A percentile compares a stretch with the other conserved stretches of the same genome.
Conservation (phyloP, 139 green algal genomes). For the Haematococcus lacustris region DNA sequence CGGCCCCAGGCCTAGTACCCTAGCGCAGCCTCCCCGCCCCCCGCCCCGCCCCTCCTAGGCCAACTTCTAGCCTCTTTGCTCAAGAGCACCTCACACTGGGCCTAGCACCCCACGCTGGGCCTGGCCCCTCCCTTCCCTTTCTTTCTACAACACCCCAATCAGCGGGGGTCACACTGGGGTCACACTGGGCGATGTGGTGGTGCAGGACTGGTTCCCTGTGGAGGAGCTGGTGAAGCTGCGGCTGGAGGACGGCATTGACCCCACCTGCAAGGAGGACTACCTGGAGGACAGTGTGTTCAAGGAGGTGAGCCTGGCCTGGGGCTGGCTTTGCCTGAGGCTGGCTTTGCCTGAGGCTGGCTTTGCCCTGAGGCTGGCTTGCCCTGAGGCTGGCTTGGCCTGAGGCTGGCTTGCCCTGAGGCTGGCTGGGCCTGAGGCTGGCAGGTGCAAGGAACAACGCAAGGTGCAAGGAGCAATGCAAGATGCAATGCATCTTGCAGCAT, state of each 20-base stretch:
- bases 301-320: not conserved
- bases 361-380: too few relatives aligned
- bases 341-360: too few relatives aligned
- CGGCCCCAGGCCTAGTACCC: too few relatives aligned
- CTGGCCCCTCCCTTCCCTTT: not conserved
- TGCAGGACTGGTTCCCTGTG: slow-evolving; percentile 33
- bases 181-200: not conserved
- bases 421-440: not conserved
- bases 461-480: not conserved
- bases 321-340: not conserved
- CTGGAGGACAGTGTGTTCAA: slow-evolving; percentile 36
- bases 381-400: too few relatives aligned
- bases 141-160: not conserved
- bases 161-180: not conserved
- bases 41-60: not conserved
- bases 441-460: not conserved
- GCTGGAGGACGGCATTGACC: slow-evolving; percentile 47
- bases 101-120: not conserved
- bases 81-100: not conserved
- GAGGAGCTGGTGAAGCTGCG: slow-evolving; percentile 40
- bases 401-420: not conserved
- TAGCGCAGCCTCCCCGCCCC: too few relatives aligned
- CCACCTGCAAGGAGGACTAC: slow-evolving; percentile 52
- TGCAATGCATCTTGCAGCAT: not conserved
- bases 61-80: not conserved